phyloP scores from a whole-genome alignment of 805 yeast species.

The Yarrowia keelungensis region DNA sequence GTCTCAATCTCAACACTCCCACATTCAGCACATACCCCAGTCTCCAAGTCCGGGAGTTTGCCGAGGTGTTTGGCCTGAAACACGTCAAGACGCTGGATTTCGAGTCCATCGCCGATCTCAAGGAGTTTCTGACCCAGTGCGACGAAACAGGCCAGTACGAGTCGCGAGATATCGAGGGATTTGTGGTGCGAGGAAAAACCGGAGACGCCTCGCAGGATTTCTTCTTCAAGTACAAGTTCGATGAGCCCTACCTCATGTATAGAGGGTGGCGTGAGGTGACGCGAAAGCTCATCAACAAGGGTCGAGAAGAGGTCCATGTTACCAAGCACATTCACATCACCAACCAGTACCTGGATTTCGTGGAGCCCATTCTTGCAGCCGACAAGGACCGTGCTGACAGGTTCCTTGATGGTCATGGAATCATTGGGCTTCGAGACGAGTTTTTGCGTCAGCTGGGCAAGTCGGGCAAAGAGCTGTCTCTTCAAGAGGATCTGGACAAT shows the following conservation, averaged over 20 bases:
- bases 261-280: slow-evolving; percentile 91
- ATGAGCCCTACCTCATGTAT: slow-evolving; percentile 91
- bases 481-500: slow-evolving; percentile 14
- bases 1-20: slow-evolving; percentile 73
- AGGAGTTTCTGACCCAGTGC: slow-evolving; percentile 61
- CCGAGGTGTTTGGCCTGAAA: slow-evolving; percentile 71
- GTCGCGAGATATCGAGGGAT: slow-evolving; percentile 85
- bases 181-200: slow-evolving; percentile 75
- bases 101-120: slow-evolving; percentile 54
- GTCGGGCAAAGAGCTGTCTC: slow-evolving; percentile 62
- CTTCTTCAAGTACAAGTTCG: slow-evolving; percentile 92
- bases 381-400: slow-evolving; percentile 57
- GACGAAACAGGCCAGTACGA: slow-evolving; percentile 73
- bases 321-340: slow-evolving; percentile 49
- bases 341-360: slow-evolving; percentile 69
- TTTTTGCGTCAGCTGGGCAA: slow-evolving; percentile 64
- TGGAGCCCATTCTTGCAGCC: slow-evolving; percentile 59
- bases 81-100: slow-evolving; percentile 53
- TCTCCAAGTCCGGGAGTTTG: slow-evolving; percentile 65
- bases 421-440: slow-evolving; percentile 71
- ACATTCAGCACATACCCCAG: slow-evolving; percentile 71
- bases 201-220: slow-evolving; percentile 53
- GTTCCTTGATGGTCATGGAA: slow-evolving; percentile 68
- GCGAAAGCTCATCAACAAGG: slow-evolving; percentile 51
- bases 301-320: slow-evolving; percentile 44